These are phyloP conservation scores for Yamadazyma friedrichii DNA, from an alignment of 1,139 yeast genomes.

Conservation along the genomic window DNA sequence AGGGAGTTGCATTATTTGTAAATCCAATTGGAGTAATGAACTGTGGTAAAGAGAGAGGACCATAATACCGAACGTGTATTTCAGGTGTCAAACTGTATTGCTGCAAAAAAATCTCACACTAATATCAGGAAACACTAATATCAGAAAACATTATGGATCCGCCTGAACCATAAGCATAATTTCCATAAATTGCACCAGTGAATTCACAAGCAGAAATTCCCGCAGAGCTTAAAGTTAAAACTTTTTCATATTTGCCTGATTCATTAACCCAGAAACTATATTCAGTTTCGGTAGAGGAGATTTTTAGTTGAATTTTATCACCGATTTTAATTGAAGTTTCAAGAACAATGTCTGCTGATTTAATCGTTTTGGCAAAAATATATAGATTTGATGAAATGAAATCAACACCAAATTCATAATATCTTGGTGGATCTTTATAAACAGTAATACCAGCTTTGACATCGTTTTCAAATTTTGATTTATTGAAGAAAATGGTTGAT, in stretches of 20 bases:
- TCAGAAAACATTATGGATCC: slow-evolving; percentile 5
- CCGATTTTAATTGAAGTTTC: slow-evolving; percentile 1
- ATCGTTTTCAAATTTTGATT: slow-evolving; percentile 2
- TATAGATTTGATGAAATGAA: not conserved
- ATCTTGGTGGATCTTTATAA: slow-evolving; percentile 10
- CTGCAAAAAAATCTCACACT: not conserved
- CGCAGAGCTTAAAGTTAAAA: slow-evolving; percentile 3
- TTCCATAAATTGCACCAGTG: slow-evolving; percentile 11
- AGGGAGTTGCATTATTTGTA: too few species aligned
- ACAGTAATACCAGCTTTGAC: slow-evolving; percentile 9
- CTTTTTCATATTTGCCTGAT: not conserved
- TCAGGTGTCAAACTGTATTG: too few species aligned
- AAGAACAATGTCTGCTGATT: not conserved
- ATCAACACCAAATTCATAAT: slow-evolving; percentile 8
- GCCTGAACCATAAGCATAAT: slow-evolving; percentile 3
- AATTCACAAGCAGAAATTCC: slow-evolving; percentile 9
- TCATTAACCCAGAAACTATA: slow-evolving; percentile 6
- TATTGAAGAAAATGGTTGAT: slow-evolving; percentile 1
- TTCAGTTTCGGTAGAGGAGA: slow-evolving; percentile 7
- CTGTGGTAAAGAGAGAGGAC: too few species aligned
- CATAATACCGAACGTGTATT: too few species aligned
- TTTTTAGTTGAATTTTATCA: slow-evolving; percentile 3
- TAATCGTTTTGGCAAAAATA: slow-evolving; percentile 5
- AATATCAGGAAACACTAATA: slow-evolving; percentile 5
- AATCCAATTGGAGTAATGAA: too few species aligned